Percentiles rank a stretch among this genome's conserved stretches.
These are phyloP conservation scores for Mycena galericulata DNA, from an alignment of 768 basidiomycete genomes.

Conservation along the genomic window DNA sequence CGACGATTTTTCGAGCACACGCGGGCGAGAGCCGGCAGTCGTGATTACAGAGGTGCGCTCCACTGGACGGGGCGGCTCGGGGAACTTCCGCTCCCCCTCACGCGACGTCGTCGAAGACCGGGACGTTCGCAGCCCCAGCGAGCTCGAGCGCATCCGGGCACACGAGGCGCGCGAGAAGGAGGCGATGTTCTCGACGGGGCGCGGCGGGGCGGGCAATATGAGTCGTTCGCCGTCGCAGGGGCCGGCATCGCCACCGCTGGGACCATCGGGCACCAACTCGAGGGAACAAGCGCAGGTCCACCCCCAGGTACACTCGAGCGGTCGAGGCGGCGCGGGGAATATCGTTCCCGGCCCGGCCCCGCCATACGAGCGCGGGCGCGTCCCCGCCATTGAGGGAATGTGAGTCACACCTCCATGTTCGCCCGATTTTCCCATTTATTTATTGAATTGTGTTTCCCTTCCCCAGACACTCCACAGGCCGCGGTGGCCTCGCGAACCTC, in stretches of 20 bases:
- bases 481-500: conserved; percentile 76
- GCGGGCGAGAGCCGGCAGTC: conserved; percentile 69
- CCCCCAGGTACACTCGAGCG: conserved; percentile 58
- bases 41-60: conserved; percentile 59
- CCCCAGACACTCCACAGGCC: conserved; percentile 72
- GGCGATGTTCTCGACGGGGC: conserved; percentile 65
- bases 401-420: conserved; percentile 43
- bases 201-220: conserved; percentile 77
- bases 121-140: conserved; percentile 46
- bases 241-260: conserved; percentile 47
- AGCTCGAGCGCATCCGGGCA: conserved; percentile 55
- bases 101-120: conserved; percentile 55
- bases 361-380: conserved; percentile 40
- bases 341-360: conserved; percentile 48
- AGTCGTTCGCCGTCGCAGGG: conserved; percentile 66
- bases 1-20: conserved; percentile 67
- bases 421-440: background rate
- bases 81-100: conserved; percentile 87
- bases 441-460: background rate
- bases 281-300: background rate
- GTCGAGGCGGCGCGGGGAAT: conserved; percentile 77
- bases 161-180: conserved; percentile 46
- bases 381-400: conserved; percentile 51
- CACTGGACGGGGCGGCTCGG: conserved; percentile 84
- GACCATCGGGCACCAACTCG: conserved; percentile 11